phyloP scores from a whole-genome alignment of 192 early-diverging fungal species.

The Phlyctochytrium arcticum region DNA sequence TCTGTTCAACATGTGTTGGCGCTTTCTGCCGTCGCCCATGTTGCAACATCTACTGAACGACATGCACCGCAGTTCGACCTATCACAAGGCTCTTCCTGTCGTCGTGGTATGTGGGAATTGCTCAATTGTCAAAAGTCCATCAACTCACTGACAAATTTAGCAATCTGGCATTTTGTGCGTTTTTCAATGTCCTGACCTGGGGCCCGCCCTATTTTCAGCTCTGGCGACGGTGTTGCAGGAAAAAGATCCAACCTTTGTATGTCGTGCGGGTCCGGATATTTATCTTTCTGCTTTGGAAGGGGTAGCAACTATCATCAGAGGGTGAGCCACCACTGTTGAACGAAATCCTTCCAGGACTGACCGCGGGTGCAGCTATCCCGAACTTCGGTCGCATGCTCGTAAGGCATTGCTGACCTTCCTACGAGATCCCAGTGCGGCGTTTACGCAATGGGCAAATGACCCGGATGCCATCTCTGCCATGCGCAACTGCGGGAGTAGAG shows the following conservation, averaged over 20 bases:
- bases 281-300: slow-evolving; percentile 8
- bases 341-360: too few species aligned
- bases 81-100: background rate
- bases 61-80: too few species aligned
- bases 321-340: too few species aligned
- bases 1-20: background rate
- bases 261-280: background rate
- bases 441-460: slow-evolving; percentile 9
- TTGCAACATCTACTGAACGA: background rate
- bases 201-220: background rate
- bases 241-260: background rate
- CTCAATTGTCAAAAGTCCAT: background rate
- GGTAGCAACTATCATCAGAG: slow-evolving; percentile 4
- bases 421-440: background rate
- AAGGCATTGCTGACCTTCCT: slow-evolving; percentile 3
- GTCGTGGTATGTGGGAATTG: background rate
- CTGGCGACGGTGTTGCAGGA: background rate
- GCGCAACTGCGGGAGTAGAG: slow-evolving; percentile 7
- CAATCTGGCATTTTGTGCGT: slow-evolving; percentile 10
- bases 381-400: too few species aligned
- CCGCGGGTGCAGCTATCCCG: too few species aligned
- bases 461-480: background rate
- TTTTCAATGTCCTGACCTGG: background rate
- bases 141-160: background rate
- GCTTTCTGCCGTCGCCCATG: background rate